Evolutionary conservation across 1,139 yeast species (phyloP).

Genomic region (Zygosaccharomyces pseudobailii): DNA sequence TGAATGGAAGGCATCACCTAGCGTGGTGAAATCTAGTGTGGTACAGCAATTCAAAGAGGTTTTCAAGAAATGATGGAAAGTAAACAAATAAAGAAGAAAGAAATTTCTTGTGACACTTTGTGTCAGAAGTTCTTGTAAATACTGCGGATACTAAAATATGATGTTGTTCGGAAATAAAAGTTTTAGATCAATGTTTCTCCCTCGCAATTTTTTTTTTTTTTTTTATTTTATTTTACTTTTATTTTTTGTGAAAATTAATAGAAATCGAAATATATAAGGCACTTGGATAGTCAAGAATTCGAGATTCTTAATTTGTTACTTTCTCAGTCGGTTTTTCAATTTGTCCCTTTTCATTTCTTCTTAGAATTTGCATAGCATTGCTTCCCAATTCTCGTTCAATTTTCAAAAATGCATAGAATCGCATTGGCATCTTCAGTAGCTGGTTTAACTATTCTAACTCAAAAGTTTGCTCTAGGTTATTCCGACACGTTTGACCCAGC

Average conservation of each 20-base stretch:
- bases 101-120: background rate
- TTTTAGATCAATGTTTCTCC: background rate
- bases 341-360: background rate
- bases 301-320: background rate
- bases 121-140: slow-evolving; percentile 3
- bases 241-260: slow-evolving; percentile 1
- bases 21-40: slow-evolving; percentile 30
- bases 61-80: slow-evolving; percentile 5
- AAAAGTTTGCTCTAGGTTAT: background rate
- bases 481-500: background rate
- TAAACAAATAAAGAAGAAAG: background rate
- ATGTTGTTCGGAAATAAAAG: too few relatives aligned
- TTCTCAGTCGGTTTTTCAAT: background rate
- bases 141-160: background rate
- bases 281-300: background rate
- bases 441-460: background rate
- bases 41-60: slow-evolving; percentile 27
- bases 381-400: too few relatives aligned
- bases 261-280: background rate
- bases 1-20: slow-evolving; percentile 52
- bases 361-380: background rate
- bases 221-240: background rate
- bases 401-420: too few relatives aligned
- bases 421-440: background rate
- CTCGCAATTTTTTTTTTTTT: background rate